Evolutionary conservation across 2,329 filamentous ascomycete genomes (phyloP).

Genomic region (Tympanopsis confertula): DNA sequence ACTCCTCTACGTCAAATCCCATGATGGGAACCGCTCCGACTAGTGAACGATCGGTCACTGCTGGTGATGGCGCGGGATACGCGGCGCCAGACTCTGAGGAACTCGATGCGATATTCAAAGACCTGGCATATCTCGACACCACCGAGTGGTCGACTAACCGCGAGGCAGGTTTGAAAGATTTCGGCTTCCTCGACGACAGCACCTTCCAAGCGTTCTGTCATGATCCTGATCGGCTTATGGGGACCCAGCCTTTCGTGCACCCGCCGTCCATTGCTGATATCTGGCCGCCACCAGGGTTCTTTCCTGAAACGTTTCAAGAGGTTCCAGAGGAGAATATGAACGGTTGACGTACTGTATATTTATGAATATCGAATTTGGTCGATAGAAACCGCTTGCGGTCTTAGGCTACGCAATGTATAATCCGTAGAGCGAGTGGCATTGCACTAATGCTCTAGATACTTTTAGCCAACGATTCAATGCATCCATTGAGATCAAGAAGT

Average conservation of each 20-base stretch:
- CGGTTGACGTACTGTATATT: not conserved
- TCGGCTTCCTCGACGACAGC: conserved; percentile 27
- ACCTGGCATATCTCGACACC: conserved; percentile 28
- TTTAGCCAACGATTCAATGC: no score
- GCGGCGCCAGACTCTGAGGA: no score
- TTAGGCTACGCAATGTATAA: no score
- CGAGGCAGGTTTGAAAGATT: conserved; percentile 25
- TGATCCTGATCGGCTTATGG: conserved; percentile 25
- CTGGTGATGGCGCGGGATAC: no score
- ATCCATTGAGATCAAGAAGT: no score
- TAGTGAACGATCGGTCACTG: not conserved
- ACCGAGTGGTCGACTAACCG: conserved; percentile 27
- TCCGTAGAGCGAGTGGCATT: no score
- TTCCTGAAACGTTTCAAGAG: conserved; percentile 23
- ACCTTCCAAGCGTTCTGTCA: conserved; percentile 30
- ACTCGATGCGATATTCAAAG: conserved; percentile 29
- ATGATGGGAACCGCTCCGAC: conserved; percentile 6
- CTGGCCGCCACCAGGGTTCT: conserved; percentile 26
- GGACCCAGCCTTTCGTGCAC: conserved; percentile 19
- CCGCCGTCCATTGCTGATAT: conserved; percentile 25
- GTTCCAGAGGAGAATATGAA: conserved; percentile 1
- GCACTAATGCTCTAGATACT: no score
- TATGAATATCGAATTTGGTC: not conserved
- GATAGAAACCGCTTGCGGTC: no score
- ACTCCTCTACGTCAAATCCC: conserved; percentile 16